Conservation (phyloP, 1,284 basidiomycete genomes). For the Tremellales sp. region DNA sequence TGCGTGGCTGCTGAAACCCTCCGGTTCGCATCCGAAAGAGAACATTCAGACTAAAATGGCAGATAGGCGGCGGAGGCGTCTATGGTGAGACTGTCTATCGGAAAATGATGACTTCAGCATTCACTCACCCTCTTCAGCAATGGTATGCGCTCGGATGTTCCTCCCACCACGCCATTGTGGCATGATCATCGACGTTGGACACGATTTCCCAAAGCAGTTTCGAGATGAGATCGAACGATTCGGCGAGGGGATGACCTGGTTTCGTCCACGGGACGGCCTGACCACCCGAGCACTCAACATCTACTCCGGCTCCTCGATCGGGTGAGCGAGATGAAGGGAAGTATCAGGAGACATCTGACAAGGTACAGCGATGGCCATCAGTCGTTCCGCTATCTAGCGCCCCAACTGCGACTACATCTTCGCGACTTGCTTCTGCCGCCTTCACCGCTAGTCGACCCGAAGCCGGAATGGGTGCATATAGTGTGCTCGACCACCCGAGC, state of each 20-base stretch:
- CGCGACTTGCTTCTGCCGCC: slow-evolving; percentile 55
- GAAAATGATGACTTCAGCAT: not conserved
- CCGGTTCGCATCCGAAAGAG: not conserved
- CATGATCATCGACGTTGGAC: slow-evolving; percentile 79
- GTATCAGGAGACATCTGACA: not conserved
- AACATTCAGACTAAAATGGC: not conserved
- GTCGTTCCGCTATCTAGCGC: slow-evolving; percentile 78
- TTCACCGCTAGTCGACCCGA: slow-evolving; percentile 53
- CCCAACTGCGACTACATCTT: slow-evolving; percentile 66
- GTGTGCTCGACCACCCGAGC: slow-evolving; percentile 78
- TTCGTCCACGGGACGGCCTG: slow-evolving; percentile 59
- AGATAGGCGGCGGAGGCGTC: slow-evolving; percentile 88
- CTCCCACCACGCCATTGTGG: slow-evolving; percentile 54
- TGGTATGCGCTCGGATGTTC: slow-evolving; percentile 31
- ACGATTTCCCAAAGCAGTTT: slow-evolving; percentile 67
- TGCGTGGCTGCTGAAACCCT: slow-evolving; percentile 9
- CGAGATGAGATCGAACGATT: slow-evolving; percentile 60
- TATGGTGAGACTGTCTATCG: slow-evolving; percentile 57
- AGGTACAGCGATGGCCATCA: slow-evolving; percentile 40
- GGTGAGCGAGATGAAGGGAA: slow-evolving; percentile 53
- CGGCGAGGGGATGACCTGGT: slow-evolving; percentile 75
- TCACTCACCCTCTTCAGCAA: slow-evolving; percentile 14
- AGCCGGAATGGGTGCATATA: slow-evolving; percentile 69
- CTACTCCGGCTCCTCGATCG: slow-evolving; percentile 68
- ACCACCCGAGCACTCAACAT: slow-evolving; percentile 71